phyloP scores from a whole-genome alignment of 495 filamentous ascomycete species.

The Evernia prunastri region DNA sequence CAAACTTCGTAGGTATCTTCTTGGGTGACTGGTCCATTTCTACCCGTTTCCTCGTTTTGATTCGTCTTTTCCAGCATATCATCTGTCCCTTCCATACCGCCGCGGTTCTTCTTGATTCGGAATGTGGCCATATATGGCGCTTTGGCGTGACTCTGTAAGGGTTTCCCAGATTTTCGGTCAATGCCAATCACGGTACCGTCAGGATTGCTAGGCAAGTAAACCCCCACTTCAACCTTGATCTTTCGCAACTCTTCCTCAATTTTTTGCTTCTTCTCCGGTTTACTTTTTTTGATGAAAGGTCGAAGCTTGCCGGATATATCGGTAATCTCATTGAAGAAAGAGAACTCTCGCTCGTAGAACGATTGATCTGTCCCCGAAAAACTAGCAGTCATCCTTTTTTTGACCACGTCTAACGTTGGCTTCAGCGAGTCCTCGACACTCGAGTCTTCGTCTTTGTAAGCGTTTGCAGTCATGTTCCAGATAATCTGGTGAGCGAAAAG shows the following conservation, averaged over 20 bases:
- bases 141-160: conserved; percentile 94
- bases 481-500: conserved; percentile 98
- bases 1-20: conserved; percentile 70
- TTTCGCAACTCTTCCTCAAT: conserved; percentile 97
- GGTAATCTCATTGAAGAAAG: conserved; percentile 97
- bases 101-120: conserved; percentile 76
- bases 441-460: conserved; percentile 94
- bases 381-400: conserved; percentile 69
- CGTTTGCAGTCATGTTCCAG: conserved; percentile 99
- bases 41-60: conserved; percentile 34
- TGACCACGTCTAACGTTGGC: conserved; percentile 85
- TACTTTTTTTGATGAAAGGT: conserved; percentile 85
- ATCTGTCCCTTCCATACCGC: conserved; percentile 30
- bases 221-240: conserved; percentile 92
- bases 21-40: conserved; percentile 14
- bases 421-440: conserved; percentile 86
- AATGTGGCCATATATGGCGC: conserved; percentile 99
- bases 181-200: conserved; percentile 96
- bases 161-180: conserved; percentile 94
- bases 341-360: conserved; percentile 93
- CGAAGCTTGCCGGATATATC: conserved; percentile 90
- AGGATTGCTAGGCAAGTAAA: conserved; percentile 94
- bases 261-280: conserved; percentile 97
- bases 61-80: conserved; percentile 29
- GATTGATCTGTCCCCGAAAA: conserved; percentile 70